These are phyloP conservation scores for Aspergillus conjunctus DNA, from an alignment of 495 filamentous ascomycete genomes.

Conservation along the genomic window DNA sequence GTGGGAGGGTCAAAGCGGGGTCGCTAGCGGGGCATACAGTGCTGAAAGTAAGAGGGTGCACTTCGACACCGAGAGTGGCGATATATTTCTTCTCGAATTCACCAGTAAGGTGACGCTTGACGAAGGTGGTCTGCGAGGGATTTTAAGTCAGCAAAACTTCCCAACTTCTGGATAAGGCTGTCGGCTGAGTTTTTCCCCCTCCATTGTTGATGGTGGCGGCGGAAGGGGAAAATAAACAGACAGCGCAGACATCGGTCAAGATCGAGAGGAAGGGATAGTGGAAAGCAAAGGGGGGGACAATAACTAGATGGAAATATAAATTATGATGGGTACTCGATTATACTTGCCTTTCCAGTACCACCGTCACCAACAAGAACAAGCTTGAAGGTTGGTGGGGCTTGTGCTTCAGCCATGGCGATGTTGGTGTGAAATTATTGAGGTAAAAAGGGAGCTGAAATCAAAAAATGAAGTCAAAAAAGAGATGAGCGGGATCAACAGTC, in stretches of 20 bases:
- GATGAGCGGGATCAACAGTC: slow-evolving; percentile 16
- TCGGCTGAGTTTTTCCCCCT: slow-evolving; percentile 31
- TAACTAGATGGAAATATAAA: background rate
- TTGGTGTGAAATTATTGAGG: slow-evolving; percentile 33
- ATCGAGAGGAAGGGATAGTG: background rate
- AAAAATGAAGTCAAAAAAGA: slow-evolving; percentile 8
- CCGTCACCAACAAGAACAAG: slow-evolving; percentile 99
- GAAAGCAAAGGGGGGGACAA: slow-evolving; percentile 2
- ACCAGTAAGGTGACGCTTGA: slow-evolving; percentile 99
- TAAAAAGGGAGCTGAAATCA: slow-evolving; percentile 13
- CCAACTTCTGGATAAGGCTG: slow-evolving; percentile 17
- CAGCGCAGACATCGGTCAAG: slow-evolving; percentile 1
- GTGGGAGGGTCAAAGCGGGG: slow-evolving; percentile 34
- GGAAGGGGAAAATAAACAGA: slow-evolving; percentile 15
- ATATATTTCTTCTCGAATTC: slow-evolving; percentile 99
- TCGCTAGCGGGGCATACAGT: slow-evolving; percentile 68
- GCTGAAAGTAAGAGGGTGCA: slow-evolving; percentile 91
- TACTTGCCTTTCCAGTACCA: slow-evolving; percentile 97
- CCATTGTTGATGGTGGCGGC: slow-evolving; percentile 36
- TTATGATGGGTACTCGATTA: slow-evolving; percentile 3
- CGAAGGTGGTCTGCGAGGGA: slow-evolving; percentile 87
- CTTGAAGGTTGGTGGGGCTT: slow-evolving; percentile 82
- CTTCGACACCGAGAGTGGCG: slow-evolving; percentile 98
- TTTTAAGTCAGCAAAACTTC: slow-evolving; percentile 36
- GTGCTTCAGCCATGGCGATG: slow-evolving; percentile 59